Evolutionary conservation across 2,329 filamentous ascomycete genomes (phyloP), one percentile per base, ranked within the genome.

Genomic region (Sporothrix humicola): DNA sequence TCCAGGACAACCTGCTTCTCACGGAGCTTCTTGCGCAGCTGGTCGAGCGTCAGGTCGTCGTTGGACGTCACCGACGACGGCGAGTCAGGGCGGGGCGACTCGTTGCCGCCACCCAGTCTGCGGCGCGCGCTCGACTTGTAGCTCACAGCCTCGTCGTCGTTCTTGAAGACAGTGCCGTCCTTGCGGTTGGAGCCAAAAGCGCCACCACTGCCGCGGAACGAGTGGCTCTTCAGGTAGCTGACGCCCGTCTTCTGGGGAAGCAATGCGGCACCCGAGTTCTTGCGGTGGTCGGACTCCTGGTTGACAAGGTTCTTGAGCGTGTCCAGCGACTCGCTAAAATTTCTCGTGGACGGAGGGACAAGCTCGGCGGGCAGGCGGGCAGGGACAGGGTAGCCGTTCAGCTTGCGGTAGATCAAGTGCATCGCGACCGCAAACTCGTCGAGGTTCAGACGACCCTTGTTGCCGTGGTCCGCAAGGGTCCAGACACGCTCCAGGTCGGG

Each of bases 361-460:
- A 99, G 89, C 84, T 99, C 96, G 0, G 96, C 90, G 9, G 96
- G 96, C 12, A 99, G 87, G 61, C 92, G 91, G 79, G 91, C 93
- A 17, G 96, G 96, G 46, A 98, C 87, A 1, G 95, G 95, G 79
- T 98, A 98, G 50, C 95, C 95, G 79, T 99, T 98, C 71, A 99
- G 87, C 81, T 97, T 97, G 78, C 96, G 89, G 84, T 99, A 99
- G 79, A 99, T 99, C 83, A 99, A 85, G 87, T 99, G 96, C 96
- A 99, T 99, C 10, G 95, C 94, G 71, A 99, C 95, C 9, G 96
- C 95, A 80, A 99, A 99, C 80, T 99, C 96, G 80, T 99, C 96
- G 79, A 98, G 89, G 79, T 99, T 95, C 44, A 99, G 87, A 73
- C 95, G 92, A 20, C 96, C 96, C 81, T 96, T 96, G 82, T 99